Conservation (phyloP, 2,329 filamentous ascomycete species). For the Phyllosticta citriasiana region DNA sequence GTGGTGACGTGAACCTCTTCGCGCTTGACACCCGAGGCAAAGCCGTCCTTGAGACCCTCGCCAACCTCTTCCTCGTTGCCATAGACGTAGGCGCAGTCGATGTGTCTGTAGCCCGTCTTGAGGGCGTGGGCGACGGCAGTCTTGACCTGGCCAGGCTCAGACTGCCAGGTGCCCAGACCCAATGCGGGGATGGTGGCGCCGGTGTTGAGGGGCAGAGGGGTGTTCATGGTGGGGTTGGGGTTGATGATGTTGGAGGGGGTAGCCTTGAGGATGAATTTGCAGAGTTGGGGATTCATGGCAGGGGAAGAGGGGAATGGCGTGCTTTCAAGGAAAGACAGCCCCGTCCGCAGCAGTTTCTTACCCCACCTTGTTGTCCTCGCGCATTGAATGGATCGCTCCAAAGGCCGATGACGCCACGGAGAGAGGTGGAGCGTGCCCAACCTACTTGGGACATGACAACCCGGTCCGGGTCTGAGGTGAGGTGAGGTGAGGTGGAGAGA, state of each 20-base stretch:
- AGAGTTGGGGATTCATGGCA: slow-evolving; percentile 29
- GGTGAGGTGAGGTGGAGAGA: too few relatives aligned
- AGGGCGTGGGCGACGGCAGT: slow-evolving; percentile 38
- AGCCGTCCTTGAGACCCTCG: slow-evolving; percentile 62
- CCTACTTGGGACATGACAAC: background rate
- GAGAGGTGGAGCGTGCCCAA: background rate
- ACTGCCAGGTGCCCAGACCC: slow-evolving; percentile 31
- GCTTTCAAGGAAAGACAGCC: background rate
- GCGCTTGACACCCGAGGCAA: slow-evolving; percentile 60
- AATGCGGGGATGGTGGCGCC: slow-evolving; percentile 30
- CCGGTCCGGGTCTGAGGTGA: too few relatives aligned
- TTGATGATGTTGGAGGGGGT: slow-evolving; percentile 27
- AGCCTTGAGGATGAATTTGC: slow-evolving; percentile 29
- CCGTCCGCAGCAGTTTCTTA: too few relatives aligned
- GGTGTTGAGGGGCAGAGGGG: slow-evolving; percentile 29
- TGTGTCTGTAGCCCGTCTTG: slow-evolving; percentile 41
- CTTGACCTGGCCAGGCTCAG: slow-evolving; percentile 36
- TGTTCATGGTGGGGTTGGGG: slow-evolving; percentile 30
- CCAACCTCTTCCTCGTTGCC: slow-evolving; percentile 78
- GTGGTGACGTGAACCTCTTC: slow-evolving; percentile 75
- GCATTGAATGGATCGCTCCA: background rate
- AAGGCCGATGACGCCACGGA: slow-evolving; percentile 9
- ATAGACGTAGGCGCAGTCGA: slow-evolving; percentile 69
- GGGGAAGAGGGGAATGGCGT: background rate
- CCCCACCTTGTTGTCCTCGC: slow-evolving; percentile 1